Percentiles rank a stretch among this genome's conserved stretches.
These are phyloP conservation scores for Picocystis sp. DNA, from an alignment of 163 green algal species.

Conservation along the genomic window DNA sequence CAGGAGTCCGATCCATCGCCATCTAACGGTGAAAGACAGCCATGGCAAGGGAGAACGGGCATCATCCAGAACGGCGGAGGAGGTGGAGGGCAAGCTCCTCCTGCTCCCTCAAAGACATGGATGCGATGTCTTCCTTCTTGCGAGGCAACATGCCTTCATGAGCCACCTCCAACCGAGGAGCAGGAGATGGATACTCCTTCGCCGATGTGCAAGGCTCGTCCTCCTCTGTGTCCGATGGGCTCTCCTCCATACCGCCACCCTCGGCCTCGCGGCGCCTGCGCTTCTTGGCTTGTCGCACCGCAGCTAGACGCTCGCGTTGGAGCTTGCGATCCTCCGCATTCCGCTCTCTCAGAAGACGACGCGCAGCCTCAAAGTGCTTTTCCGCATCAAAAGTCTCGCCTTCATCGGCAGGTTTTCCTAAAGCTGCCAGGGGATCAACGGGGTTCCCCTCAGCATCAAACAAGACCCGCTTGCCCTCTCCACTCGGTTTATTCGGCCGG, in stretches of 20 bases:
- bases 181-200: not conserved
- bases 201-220: not conserved
- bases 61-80: slow-evolving; percentile 10
- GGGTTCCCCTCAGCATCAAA: slow-evolving; percentile 62
- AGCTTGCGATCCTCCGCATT: slow-evolving; percentile 29
- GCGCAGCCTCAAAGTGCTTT: slow-evolving; percentile 28
- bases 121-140: not conserved
- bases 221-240: not conserved
- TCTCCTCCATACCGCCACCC: not conserved
- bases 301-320: slow-evolving; percentile 7
- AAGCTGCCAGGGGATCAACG: slow-evolving; percentile 37
- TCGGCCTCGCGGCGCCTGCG: too few relatives aligned
- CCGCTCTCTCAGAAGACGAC: slow-evolving; percentile 22
- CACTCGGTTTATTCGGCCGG: slow-evolving; percentile 8
- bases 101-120: slow-evolving; percentile 33
- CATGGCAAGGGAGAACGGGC: too few relatives aligned
- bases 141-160: too few relatives aligned
- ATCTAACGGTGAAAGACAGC: too few relatives aligned
- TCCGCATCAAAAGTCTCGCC: slow-evolving; percentile 19
- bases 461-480: slow-evolving; percentile 31
- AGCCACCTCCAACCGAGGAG: too few relatives aligned
- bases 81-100: slow-evolving; percentile 41
- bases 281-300: not conserved
- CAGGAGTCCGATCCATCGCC: too few relatives aligned
- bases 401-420: slow-evolving; percentile 26